Percentiles rank a stretch among this genome's conserved stretches.
These are phyloP conservation scores for Cyberlindnera saturnus DNA, from an alignment of 805 yeast species.

Conservation along the genomic window DNA sequence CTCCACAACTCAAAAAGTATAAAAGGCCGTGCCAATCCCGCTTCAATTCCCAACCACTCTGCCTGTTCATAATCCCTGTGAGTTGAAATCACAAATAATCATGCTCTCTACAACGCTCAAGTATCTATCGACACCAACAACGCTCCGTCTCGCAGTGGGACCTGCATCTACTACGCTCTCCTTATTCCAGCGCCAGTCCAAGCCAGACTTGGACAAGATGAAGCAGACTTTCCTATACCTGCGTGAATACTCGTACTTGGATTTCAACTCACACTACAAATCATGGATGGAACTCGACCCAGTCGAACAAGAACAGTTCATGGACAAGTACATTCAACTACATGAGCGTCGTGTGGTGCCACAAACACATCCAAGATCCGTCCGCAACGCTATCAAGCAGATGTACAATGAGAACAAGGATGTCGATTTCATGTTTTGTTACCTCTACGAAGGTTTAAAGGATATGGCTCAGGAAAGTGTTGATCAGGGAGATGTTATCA, in stretches of 20 bases:
- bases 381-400: constrained; percentile 7
- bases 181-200: constrained; percentile 5
- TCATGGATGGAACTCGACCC: constrained; percentile 13
- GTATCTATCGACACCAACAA: constrained; percentile 11
- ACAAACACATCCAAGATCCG: constrained; percentile 6
- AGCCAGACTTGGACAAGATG: constrained; percentile 1
- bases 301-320: constrained; percentile 7
- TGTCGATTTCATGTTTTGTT: constrained; percentile 12
- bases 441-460: constrained; percentile 12
- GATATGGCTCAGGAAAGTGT: constrained; percentile 5
- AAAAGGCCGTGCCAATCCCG: background rate
- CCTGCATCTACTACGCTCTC: constrained; percentile 8
- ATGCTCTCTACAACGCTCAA: constrained; percentile 9
- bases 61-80: background rate
- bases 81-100: background rate
- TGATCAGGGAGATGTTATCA: constrained; percentile 7
- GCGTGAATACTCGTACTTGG: constrained; percentile 5
- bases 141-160: constrained; percentile 6
- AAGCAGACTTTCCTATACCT: constrained; percentile 10
- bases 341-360: constrained; percentile 10
- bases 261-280: constrained; percentile 11
- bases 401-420: constrained; percentile 14
- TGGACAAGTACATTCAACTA: constrained; percentile 2
- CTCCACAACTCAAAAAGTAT: background rate
- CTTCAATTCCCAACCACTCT: background rate